These are phyloP conservation scores for Aspergillus olivimuriae DNA, from an alignment of 495 filamentous ascomycete genomes.

Conservation along the genomic window DNA sequence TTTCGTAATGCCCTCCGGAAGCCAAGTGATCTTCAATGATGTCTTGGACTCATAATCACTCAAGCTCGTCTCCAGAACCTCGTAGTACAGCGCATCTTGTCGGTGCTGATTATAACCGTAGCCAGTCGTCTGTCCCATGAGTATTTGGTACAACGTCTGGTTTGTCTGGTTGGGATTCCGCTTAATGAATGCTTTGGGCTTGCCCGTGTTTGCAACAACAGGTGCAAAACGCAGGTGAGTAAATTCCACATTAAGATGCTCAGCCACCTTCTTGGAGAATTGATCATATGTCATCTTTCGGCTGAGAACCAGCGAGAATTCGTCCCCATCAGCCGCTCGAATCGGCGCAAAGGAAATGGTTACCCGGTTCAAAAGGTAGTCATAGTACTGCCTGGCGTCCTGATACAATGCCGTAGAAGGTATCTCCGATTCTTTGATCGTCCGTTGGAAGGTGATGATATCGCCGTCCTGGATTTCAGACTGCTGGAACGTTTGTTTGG, in stretches of 20 bases:
- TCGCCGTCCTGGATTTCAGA: slow-evolving; percentile 97
- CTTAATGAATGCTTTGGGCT: slow-evolving; percentile 69
- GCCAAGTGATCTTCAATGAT: slow-evolving; percentile 68
- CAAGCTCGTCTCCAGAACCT: slow-evolving; percentile 87
- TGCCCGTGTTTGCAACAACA: slow-evolving; percentile 65
- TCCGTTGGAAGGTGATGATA: slow-evolving; percentile 87
- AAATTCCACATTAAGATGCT: slow-evolving; percentile 66
- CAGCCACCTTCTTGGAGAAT: slow-evolving; percentile 77
- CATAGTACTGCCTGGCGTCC: slow-evolving; percentile 82
- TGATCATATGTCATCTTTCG: slow-evolving; percentile 89
- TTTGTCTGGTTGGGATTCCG: slow-evolving; percentile 55
- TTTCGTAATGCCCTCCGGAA: slow-evolving; percentile 86
- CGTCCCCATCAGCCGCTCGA: slow-evolving; percentile 36
- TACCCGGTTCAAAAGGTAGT: slow-evolving; percentile 81
- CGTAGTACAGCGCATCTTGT: slow-evolving; percentile 75
- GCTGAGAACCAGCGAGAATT: slow-evolving; percentile 70
- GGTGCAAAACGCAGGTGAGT: slow-evolving; percentile 89
- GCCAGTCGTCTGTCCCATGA: slow-evolving; percentile 57
- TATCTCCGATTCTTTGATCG: slow-evolving; percentile 55
- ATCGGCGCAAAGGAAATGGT: slow-evolving; percentile 49
- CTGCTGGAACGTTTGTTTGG: slow-evolving; percentile 76
- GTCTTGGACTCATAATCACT: slow-evolving; percentile 91
- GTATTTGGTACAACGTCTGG: slow-evolving; percentile 62
- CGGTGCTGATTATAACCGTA: slow-evolving; percentile 63
- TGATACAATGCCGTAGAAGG: slow-evolving; percentile 39